Conservation (phyloP, 2,329 filamentous ascomycete genomes). For the Cercospora janseana region DNA sequence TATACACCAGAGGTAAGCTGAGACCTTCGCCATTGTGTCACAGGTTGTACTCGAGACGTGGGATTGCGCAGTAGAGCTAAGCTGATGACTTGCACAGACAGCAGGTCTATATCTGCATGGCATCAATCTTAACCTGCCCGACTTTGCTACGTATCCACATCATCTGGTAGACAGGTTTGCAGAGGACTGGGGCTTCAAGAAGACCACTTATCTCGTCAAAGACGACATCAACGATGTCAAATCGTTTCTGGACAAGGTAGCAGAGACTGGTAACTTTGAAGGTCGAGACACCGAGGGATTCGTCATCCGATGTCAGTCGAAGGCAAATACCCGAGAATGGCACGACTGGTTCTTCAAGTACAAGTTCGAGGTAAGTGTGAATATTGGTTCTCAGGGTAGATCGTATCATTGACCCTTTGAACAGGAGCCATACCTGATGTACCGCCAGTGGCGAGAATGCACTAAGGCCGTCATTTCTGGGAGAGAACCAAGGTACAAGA, state of each 20-base stretch:
- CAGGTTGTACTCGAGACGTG: background rate
- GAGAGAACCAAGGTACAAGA: conserved; percentile 72
- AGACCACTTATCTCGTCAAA: conserved; percentile 76
- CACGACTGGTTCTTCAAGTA: conserved; percentile 99
- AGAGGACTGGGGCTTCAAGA: conserved; percentile 88
- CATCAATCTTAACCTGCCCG: conserved; percentile 90
- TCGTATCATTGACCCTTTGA: background rate
- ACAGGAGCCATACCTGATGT: conserved; percentile 90
- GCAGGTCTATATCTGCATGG: conserved; percentile 94
- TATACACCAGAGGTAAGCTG: conserved; percentile 67
- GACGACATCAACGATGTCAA: conserved; percentile 72
- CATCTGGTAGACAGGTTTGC: conserved; percentile 84
- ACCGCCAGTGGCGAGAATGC: conserved; percentile 96
- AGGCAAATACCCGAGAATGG: conserved; percentile 51
- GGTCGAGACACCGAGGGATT: conserved; percentile 96
- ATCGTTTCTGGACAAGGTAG: conserved; percentile 76
- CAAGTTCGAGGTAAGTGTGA: conserved; percentile 70
- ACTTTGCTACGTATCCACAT: conserved; percentile 84
- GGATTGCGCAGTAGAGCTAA: background rate
- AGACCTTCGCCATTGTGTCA: background rate
- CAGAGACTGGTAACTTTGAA: conserved; percentile 83
- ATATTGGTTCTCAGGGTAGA: background rate
- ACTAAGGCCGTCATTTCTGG: conserved; percentile 84
- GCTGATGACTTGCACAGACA: conserved; percentile 37
- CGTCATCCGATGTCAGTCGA: conserved; percentile 81